phyloP scores from a whole-genome alignment of 768 basidiomycete species.

The Leccinum sublutescens region DNA sequence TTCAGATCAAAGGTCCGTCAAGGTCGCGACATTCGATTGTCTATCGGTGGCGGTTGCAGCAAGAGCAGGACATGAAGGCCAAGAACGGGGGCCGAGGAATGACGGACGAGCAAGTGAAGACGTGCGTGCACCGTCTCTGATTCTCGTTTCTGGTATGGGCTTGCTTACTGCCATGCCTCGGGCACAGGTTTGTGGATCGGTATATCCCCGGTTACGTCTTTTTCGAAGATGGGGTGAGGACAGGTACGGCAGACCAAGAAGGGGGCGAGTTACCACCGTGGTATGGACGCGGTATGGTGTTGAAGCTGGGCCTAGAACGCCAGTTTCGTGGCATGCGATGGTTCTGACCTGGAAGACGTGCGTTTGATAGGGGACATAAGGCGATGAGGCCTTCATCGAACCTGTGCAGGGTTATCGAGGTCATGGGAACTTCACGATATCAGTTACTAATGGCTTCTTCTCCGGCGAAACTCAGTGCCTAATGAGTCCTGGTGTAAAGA shows the following conservation, averaged over 20 bases:
- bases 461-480: background rate
- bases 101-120: constrained; percentile 75
- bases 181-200: constrained; percentile 76
- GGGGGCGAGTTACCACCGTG: constrained; percentile 34
- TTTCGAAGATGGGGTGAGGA: constrained; percentile 60
- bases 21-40: constrained; percentile 48
- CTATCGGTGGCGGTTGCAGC: constrained; percentile 86
- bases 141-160: background rate
- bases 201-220: constrained; percentile 95
- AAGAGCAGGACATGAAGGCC: constrained; percentile 88
- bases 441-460: background rate
- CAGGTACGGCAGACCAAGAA: constrained; percentile 29
- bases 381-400: background rate
- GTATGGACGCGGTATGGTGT: constrained; percentile 48
- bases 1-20: constrained; percentile 40
- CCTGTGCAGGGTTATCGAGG: background rate
- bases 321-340: constrained; percentile 39
- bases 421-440: background rate
- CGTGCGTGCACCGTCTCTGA: constrained; percentile 28
- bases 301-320: constrained; percentile 56
- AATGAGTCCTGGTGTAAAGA: background rate
- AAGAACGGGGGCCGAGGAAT: constrained; percentile 85
- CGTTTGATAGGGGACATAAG: background rate
- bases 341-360: constrained; percentile 35
- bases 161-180: background rate